Evolutionary conservation across 2,329 filamentous ascomycete species (phyloP).

Genomic region (Meredithiella fracta): DNA sequence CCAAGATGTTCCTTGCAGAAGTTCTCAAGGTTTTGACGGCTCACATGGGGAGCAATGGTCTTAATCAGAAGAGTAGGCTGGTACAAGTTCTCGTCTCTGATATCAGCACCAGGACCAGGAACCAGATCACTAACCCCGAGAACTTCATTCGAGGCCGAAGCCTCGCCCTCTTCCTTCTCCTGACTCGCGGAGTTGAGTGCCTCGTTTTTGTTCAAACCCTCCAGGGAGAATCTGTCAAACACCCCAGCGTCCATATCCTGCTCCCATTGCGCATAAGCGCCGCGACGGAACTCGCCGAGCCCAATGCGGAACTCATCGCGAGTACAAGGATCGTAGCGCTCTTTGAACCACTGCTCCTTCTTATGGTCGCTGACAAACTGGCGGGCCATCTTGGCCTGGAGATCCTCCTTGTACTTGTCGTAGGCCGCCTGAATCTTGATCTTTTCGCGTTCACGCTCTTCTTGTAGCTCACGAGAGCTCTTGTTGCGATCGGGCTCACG

Average conservation of each 20-base stretch:
- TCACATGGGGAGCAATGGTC: conserved; percentile 92
- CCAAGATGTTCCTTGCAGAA: conserved; percentile 92
- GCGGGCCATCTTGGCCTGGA: conserved; percentile 66
- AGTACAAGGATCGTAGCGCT: conserved; percentile 77
- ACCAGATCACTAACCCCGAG: conserved; percentile 83
- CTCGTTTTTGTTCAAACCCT: conserved; percentile 86
- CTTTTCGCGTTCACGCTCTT: conserved; percentile 66
- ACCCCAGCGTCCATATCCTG: conserved; percentile 67
- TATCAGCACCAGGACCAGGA: conserved; percentile 65
- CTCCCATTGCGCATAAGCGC: conserved; percentile 74
- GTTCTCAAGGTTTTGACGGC: conserved; percentile 76
- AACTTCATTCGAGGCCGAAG: conserved; percentile 79
- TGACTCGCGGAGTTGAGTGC: conserved; percentile 70
- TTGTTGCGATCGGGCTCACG: conserved; percentile 47
- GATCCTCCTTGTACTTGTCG: conserved; percentile 49
- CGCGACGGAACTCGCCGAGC: conserved; percentile 63
- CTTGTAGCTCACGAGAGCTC: conserved; percentile 47
- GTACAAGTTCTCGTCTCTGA: conserved; percentile 73
- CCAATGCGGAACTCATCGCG: conserved; percentile 57
- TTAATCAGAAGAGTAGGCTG: conserved; percentile 94
- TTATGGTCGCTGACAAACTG: conserved; percentile 85
- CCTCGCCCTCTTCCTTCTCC: conserved; percentile 92
- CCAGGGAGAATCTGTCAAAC: conserved; percentile 88
- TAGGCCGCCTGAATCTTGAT: conserved; percentile 58
- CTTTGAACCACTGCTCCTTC: conserved; percentile 93